Evolutionary conservation across 228 moss, liverwort and hornwort genomes (phyloP), one percentile per base, ranked within the genome.

Genomic region (Sphagnum fallax): DNA sequence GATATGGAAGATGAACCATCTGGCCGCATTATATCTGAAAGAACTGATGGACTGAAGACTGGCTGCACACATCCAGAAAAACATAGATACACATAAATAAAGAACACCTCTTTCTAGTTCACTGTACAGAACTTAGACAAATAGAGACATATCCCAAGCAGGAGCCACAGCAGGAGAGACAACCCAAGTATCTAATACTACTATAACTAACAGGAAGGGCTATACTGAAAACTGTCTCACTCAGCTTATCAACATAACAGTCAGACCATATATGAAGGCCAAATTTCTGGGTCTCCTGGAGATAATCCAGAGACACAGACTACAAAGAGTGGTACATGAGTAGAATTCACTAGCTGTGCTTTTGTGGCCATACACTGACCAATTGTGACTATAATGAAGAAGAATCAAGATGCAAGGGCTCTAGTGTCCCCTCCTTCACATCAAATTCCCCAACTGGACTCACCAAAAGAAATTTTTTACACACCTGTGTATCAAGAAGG

Each of bases 11-110:
- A 90, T 53, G 83, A 76, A 16, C 91, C 94, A 82, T 98, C 98
- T 52, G 98, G 90, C 10, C 94, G 90, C 98, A 98, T 94, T 59
- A 92, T 78, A 70, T 98, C 98, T 75, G 79, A 72, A 69, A 98
- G 78, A 49, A 94, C 81, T 61, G 98, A 94, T 50, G 98, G 80
- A 67, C 92, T 93, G 79, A 98, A 92, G 67, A 98, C 74, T 61
- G 98, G 94, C 94, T 97, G 89, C 73, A 87, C 5, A 18, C 52
- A 57, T 52, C 16, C 15, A 64, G 8, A 16, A 64, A 64, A 1
- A 32, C 32, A 32, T 32, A 32, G 32, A 11, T 60, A 11, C 11
- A 1, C 59, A 11, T 60, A 0, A 60, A 60, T 60, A 60, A 60
- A 4, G 15, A 60, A 60, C 15, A 60, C 59, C 11, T 60, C 15